Conservation (phyloP, 805 yeast species). For the Candida arabinofermentans region DNA sequence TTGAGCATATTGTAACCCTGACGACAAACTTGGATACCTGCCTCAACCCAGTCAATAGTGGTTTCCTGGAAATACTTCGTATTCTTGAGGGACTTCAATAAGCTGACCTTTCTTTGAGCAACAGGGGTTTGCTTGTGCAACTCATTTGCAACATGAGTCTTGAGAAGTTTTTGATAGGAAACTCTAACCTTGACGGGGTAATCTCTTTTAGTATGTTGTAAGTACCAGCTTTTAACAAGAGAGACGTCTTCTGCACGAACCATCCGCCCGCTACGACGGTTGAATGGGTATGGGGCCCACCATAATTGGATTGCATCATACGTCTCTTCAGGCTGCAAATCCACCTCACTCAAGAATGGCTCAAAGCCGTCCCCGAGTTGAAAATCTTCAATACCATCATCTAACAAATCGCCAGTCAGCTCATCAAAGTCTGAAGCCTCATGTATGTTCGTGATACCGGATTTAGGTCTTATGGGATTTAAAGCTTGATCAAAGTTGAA, state of each 20-base stretch:
- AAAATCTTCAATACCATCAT: slow-evolving; percentile 38
- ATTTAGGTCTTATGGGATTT: slow-evolving; percentile 48
- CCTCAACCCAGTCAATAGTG: slow-evolving; percentile 96
- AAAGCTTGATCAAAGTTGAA: slow-evolving; percentile 52
- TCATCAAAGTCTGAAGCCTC: slow-evolving; percentile 15
- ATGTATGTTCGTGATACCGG: slow-evolving; percentile 13
- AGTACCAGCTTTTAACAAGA: slow-evolving; percentile 76
- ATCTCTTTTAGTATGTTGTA: slow-evolving; percentile 53
- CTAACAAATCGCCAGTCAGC: slow-evolving; percentile 26
- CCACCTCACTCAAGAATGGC: slow-evolving; percentile 50
- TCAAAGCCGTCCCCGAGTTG: slow-evolving; percentile 37
- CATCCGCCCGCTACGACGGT: slow-evolving; percentile 64
- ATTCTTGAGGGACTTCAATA: slow-evolving; percentile 61
- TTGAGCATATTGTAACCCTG: slow-evolving; percentile 96
- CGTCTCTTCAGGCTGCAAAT: slow-evolving; percentile 43
- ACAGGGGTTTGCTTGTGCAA: slow-evolving; percentile 48
- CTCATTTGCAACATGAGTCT: slow-evolving; percentile 67
- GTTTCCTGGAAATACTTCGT: slow-evolving; percentile 93
- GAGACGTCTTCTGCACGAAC: slow-evolving; percentile 90
- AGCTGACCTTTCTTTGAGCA: slow-evolving; percentile 45
- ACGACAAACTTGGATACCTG: slow-evolving; percentile 87
- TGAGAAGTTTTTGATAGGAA: slow-evolving; percentile 87
- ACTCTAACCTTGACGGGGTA: slow-evolving; percentile 75
- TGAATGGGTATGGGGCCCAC: slow-evolving; percentile 85
- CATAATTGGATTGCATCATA: slow-evolving; percentile 62